A percentile compares a stretch with the other conserved stretches of the same genome.
phyloP scores from a whole-genome alignment of 352 stramenopile genomes.

The Phytopythium vexans region DNA sequence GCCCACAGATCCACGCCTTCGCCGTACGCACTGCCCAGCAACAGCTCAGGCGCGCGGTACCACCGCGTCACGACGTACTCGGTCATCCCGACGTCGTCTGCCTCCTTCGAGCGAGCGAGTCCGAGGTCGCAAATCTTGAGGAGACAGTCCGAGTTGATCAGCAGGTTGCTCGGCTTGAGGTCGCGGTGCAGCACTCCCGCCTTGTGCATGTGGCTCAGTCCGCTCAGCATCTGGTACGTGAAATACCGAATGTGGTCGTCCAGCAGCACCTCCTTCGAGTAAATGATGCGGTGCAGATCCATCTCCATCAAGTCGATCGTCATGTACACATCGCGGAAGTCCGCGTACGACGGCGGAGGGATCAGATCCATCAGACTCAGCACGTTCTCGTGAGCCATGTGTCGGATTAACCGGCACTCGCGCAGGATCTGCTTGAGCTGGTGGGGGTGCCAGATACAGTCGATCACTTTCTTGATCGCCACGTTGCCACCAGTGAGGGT shows the following conservation, averaged over 20 bases:
- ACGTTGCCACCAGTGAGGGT: constrained; percentile 78
- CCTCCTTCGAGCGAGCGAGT: constrained; percentile 86
- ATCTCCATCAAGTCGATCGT: constrained; percentile 92
- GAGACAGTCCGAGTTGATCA: constrained; percentile 93
- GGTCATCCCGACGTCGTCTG: constrained; percentile 88
- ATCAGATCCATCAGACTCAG: constrained; percentile 84
- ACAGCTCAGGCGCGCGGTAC: constrained; percentile 84
- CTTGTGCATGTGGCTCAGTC: constrained; percentile 85
- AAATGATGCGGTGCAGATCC: constrained; percentile 91
- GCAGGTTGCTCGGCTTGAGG: constrained; percentile 84
- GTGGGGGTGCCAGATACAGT: constrained; percentile 88
- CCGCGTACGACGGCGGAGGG: constrained; percentile 73
- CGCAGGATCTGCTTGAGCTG: constrained; percentile 88
- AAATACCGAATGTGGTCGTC: constrained; percentile 94
- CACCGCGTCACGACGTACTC: constrained; percentile 90
- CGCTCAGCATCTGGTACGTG: constrained; percentile 91
- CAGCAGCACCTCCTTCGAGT: constrained; percentile 89
- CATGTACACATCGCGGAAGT: constrained; percentile 90
- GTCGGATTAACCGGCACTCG: constrained; percentile 81
- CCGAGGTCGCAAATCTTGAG: constrained; percentile 97
- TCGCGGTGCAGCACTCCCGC: constrained; percentile 83
- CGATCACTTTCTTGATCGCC: constrained; percentile 91
- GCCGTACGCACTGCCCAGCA: constrained; percentile 82
- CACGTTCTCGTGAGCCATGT: constrained; percentile 85
- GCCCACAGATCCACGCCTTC: constrained; percentile 86